Conservation (phyloP, 2,329 filamentous ascomycete species). For the Verticillium dahliae region DNA sequence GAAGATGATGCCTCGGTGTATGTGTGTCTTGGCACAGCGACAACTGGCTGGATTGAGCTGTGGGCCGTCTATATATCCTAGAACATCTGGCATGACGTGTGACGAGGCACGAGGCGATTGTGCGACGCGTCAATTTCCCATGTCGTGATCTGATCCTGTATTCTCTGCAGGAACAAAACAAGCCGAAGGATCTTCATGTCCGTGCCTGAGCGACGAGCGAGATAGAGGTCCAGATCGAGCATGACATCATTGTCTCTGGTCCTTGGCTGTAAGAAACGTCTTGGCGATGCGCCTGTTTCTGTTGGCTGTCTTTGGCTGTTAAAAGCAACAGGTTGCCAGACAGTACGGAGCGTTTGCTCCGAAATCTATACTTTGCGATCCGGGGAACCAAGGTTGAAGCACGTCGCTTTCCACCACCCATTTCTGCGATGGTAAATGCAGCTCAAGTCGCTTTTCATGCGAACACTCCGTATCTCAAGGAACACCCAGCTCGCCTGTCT, state of each 20-base stretch:
- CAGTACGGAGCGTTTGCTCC: neutral
- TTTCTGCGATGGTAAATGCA: too few relatives aligned
- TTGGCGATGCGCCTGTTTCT: neutral
- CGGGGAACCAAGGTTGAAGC: neutral
- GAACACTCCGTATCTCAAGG: too few relatives aligned
- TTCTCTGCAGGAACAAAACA: neutral
- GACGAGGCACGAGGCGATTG: neutral
- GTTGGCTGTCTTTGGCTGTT: too few relatives aligned
- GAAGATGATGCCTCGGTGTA: neutral
- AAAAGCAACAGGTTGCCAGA: too few relatives aligned
- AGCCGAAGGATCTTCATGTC: neutral
- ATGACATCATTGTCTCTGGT: neutral
- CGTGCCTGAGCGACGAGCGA: neutral
- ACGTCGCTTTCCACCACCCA: neutral
- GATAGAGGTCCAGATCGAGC: neutral
- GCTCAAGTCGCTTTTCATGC: too few relatives aligned
- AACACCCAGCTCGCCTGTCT: too few relatives aligned
- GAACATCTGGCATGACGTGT: neutral
- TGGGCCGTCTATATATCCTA: neutral
- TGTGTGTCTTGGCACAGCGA: too few relatives aligned
- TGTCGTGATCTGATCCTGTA: neutral
- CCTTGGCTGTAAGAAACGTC: neutral
- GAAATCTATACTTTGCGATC: neutral
- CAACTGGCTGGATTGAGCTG: too few relatives aligned
- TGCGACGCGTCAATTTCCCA: neutral